Base-by-base conservation (phyloP, 768 basidiomycete genomes). In the Holtermanniella nyarrowii region DNA sequence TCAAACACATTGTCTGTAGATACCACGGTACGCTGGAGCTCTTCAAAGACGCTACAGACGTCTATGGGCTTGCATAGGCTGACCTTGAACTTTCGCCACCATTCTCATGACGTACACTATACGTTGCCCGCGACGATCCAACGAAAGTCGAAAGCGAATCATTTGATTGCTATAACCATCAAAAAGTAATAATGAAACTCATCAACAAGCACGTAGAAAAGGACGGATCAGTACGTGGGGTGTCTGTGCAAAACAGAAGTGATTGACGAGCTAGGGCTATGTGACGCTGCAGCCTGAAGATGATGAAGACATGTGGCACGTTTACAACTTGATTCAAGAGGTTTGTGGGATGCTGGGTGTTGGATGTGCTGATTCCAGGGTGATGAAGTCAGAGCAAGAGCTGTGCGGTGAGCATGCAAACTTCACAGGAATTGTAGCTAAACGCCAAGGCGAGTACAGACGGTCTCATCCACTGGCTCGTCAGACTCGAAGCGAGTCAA, bases 261-360 rank as follows among this genome's bases (percentile, higher is more conserved):
- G 18, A 42, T 49, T 39, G 37, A 31, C 11, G 26, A 48, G 21
- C 5, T 63, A 91, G 88, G 93, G 93, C 16, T 81, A 90, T 79
- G 86, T 95, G 56, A 88, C 82, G n/a, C 77, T 96, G 42, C 82
- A 88, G 44, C 91, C 93, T 3, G 90, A 99, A 70, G 91, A 97
- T 61, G 89, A 96, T 63, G 95, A 99, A 73, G 95, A 99, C 71
- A 95, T 99, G 85, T 99, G 93, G 91, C 95, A 99, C 77, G 77
- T 96, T 24, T 99, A 97, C 73, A 97, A 99, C 75, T 77, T 99
- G 50, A 95, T 99, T 49, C 81, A 86, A 58, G 77, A 84, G 70
- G 79, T 79, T 43, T 46, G 76, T 52, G 1, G n/a, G 2, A 10
- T 26, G 39, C 2, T 48, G n/a, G 23, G 23, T 2, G 20, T 5